phyloP scores from a whole-genome alignment of 2,329 filamentous ascomycete genomes.

The Elsinoe perseae region DNA sequence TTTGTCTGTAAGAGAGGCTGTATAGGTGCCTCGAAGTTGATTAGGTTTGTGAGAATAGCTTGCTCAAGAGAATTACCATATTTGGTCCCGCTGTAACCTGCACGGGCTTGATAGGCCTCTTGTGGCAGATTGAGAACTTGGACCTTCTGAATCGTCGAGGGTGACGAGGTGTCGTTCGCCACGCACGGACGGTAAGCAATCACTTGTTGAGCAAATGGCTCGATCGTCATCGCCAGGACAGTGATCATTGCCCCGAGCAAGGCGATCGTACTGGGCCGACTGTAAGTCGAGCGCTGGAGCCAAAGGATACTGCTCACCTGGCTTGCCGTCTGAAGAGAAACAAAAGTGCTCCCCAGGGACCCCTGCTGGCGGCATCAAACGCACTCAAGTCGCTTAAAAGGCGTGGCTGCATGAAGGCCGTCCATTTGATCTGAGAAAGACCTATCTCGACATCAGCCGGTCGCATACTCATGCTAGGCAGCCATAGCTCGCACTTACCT shows the following conservation, averaged over 20 bases:
- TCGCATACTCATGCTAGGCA: neutral
- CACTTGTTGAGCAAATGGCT: neutral
- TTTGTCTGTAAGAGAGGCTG: neutral
- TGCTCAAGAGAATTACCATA: neutral
- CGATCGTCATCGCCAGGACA: neutral
- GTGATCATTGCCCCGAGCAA: neutral
- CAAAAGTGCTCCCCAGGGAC: neutral
- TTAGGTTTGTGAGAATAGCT: neutral
- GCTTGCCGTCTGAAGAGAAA: neutral
- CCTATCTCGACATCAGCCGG: neutral
- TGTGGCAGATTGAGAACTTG: neutral
- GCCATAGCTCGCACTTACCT: neutral
- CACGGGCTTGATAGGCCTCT: neutral
- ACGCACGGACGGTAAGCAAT: neutral
- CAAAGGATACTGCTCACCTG: neutral
- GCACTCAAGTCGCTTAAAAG: neutral
- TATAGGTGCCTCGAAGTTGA: neutral
- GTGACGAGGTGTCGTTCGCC: neutral
- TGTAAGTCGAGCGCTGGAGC: too few relatives aligned
- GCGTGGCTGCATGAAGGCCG: neutral
- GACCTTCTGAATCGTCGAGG: neutral
- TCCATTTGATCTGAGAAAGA: neutral
- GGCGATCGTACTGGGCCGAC: neutral
- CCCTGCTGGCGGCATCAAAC: neutral
- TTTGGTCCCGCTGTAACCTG: neutral